Conservation (phyloP, 2,329 filamentous ascomycete genomes). For the Monilinia aucupariae region DNA sequence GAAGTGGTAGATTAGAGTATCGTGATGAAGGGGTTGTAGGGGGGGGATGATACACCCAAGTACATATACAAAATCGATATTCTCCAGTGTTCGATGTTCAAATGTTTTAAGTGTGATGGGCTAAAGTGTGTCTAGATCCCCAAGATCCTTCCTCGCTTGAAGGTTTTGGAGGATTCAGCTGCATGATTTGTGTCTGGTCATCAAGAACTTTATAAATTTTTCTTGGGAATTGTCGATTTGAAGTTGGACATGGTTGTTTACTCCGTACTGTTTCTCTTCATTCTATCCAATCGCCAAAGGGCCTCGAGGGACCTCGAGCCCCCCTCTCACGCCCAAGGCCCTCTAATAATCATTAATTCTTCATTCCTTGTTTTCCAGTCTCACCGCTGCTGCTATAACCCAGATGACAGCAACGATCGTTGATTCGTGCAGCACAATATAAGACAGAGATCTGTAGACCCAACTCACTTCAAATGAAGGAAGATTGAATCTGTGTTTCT, state of each 20-base stretch:
- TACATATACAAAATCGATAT: not conserved
- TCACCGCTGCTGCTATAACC: not conserved
- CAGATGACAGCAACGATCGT: not conserved
- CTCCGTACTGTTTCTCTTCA: not conserved
- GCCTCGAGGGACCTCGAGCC: not conserved
- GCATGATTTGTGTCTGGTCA: not conserved
- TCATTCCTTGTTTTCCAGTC: not conserved
- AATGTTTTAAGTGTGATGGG: not conserved
- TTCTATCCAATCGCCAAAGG: accelerated
- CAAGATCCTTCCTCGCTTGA: not conserved
- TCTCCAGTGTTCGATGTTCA: not conserved
- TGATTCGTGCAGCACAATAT: not conserved
- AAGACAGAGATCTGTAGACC: not conserved
- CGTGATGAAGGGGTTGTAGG: not conserved
- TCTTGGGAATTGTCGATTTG: not conserved
- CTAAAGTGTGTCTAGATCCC: not conserved
- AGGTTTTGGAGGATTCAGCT: not conserved
- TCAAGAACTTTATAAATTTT: not conserved
- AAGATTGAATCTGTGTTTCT: not conserved
- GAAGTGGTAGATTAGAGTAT: not conserved
- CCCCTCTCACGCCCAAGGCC: not conserved
- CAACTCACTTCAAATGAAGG: not conserved
- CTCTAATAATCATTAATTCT: not conserved
- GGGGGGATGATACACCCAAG: not conserved
- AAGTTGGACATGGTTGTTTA: not conserved